Evolutionary conservation across 2,329 filamentous ascomycete genomes (phyloP).

Genomic region (Lecanicillium sp.): DNA sequence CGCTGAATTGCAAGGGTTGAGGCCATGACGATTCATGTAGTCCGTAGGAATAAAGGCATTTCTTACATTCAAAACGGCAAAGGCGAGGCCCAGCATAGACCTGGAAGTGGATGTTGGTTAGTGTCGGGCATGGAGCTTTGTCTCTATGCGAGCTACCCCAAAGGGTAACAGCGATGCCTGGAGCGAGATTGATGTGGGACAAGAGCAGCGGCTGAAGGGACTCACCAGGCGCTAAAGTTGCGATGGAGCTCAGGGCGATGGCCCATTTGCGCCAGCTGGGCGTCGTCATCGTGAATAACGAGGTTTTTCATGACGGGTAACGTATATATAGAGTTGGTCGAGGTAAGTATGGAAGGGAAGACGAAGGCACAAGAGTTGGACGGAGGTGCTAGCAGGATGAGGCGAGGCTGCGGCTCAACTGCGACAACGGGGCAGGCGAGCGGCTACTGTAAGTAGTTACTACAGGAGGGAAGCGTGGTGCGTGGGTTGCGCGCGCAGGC

Average conservation of each 20-base stretch:
- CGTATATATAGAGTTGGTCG: background rate
- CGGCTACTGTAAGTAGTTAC: no score
- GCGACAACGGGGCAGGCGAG: no score
- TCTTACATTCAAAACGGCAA: constrained; percentile 36
- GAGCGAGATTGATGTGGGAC: background rate
- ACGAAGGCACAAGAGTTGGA: background rate
- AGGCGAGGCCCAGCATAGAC: constrained; percentile 35
- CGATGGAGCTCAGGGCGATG: constrained; percentile 17
- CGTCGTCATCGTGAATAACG: constrained; percentile 14
- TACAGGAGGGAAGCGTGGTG: no score
- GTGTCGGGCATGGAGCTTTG: background rate
- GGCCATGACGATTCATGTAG: no score
- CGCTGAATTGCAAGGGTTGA: no score
- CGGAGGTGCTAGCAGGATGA: no score
- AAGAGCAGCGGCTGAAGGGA: constrained; percentile 13
- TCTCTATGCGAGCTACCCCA: constrained; percentile 2
- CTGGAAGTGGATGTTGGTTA: background rate
- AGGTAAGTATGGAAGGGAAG: background rate
- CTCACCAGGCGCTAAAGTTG: constrained; percentile 10
- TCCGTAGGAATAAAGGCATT: no score
- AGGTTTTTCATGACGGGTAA: constrained; percentile 11
- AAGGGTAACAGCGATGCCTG: background rate
- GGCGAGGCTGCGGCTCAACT: no score
- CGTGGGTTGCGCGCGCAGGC: no score
- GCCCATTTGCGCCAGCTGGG: constrained; percentile 17